Base-by-base conservation (phyloP, 2,329 filamentous ascomycete genomes). In the Podosphaera leucotricha region DNA sequence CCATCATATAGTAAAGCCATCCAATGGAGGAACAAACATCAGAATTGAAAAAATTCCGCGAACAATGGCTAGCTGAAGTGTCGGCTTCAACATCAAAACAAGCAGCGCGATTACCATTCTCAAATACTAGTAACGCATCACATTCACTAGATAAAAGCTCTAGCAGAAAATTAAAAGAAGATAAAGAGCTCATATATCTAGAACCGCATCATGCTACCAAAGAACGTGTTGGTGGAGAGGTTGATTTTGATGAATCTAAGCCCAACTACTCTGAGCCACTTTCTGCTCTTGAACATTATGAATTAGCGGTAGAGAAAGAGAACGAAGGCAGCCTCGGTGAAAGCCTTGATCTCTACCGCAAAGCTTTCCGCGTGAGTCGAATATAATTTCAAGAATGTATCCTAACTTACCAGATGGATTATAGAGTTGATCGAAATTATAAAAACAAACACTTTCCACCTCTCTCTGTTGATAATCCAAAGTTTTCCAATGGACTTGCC, bases 241-340 rank as follows among this genome's bases (percentile, higher is more conserved):
- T 35, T 4, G 21, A 41, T 13, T 46, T 11, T 15, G 45, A 52
- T n/a, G 46, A 38, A 20, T 46, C 42, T 3, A 52, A 52, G 15
- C 22, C 39, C 10, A 38, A 18, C 18, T 46, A 24, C 10, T 61
- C 46, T 43, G 71, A 79, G 52, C 80, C 80, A 3, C 65, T 66
- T 19, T 81, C 86, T 10, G 90, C 90, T 0, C 62, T 98, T 15
- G 90, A 95, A 53, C 82, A 93, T 59, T 95, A 90, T 55, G 90
- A 95, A 59, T 75, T 73, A 57, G 90, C 87, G 2, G 86, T 93
- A 45, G 80, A 92, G 61, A 85, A 77, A 60, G 90, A 98, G 62
- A 72, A 70, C 0, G 73, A 80, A 53, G 90, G 90, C 0, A 90
- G 75, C 49, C 66, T 95, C 43, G 85, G 86, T 4, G 87, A 95